Base-by-base conservation (phyloP, 768 basidiomycete genomes). In the Cubamyces lactineus region DNA sequence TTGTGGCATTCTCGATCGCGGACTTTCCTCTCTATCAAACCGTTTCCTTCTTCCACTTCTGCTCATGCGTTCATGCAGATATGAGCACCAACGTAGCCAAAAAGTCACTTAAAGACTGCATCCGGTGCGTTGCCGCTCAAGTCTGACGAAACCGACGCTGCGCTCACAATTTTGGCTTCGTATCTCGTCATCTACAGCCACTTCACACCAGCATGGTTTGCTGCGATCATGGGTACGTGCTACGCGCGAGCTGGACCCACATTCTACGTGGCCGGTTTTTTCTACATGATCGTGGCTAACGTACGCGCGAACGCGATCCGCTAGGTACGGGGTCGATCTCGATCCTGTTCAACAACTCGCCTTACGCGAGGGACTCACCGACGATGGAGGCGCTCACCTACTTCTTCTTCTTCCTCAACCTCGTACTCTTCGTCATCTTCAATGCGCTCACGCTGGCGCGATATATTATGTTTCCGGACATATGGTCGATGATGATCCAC, bases 391-490 rank as follows among this genome's bases (percentile, higher is more conserved):
- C 72, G 12, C 66, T 84, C 48, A 76, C 80, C 28, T 74, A 84
- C 34, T 72, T 78, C 5, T 77, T 89, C 67, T 87, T 87, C 74
- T 79, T 86, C 70, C 71, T 89, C 61, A 85, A 87, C 69, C 74
- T 86, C 39, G 63, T 69, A 1, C 76, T 89, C 8, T 89, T 87
- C 71, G 59, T 80, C 21, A 26, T 81, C 23, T 83, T 88, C 71
- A 76, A 73, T 19, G 67, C 64, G 6, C 70, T 84, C 28, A 80
- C 80, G 30, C 56, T 77, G 5, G 74, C 77, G 3, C 82, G 87
- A 55, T 89, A 88, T 70, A 73, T 74, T 50, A 62, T 81, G 34
- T 85, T 82, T 62, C 86, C 85, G 0, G 77, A 78, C 38, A 77
- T 83, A 34, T 85, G 83, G 82, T 63, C 66, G 0, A 69, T 72